Percentiles rank a stretch among this genome's conserved stretches.
These are phyloP conservation scores for Malania oleifera DNA, from an alignment of 164 flowering plant genomes.

Conservation along the genomic window DNA sequence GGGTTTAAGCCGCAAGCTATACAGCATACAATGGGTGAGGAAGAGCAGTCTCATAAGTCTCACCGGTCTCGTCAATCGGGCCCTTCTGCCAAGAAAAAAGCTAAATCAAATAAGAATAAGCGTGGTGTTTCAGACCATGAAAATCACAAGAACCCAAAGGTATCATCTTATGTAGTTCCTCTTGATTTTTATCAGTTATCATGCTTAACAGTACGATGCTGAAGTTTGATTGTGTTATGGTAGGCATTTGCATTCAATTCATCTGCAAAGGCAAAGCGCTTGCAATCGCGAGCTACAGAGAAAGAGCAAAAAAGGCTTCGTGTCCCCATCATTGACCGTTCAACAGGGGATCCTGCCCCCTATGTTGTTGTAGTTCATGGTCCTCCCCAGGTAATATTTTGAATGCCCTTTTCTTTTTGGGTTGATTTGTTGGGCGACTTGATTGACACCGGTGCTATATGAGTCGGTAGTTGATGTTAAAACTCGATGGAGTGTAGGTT, in stretches of 20 bases:
- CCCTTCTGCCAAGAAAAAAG: conserved; percentile 53
- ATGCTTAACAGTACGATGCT: not conserved
- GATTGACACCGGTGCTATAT: not conserved
- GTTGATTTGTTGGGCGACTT: not conserved
- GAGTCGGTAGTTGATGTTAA: not conserved
- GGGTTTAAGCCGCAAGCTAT: no score
- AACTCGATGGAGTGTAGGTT: conserved; percentile 44
- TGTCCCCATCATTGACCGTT: conserved; percentile 69
- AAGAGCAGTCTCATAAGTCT: conserved; percentile 56
- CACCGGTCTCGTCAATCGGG: conserved; percentile 69
- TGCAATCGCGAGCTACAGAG: conserved; percentile 75
- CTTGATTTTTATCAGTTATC: not conserved
- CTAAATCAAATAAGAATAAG: conserved; percentile 36
- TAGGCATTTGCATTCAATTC: conserved; percentile 90
- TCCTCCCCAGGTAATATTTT: conserved; percentile 69
- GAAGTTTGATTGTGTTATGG: not conserved
- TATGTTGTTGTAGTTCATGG: conserved; percentile 91
- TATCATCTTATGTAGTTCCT: conserved; percentile 6
- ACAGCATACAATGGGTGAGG: conserved; percentile 1
- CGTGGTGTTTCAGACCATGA: conserved; percentile 22
- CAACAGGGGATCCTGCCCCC: conserved; percentile 83
- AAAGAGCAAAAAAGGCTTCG: conserved; percentile 92
- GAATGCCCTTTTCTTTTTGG: not conserved
- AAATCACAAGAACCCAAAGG: conserved; percentile 65
- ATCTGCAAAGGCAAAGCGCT: conserved; percentile 66